A percentile compares a stretch with the other conserved stretches of the same genome.
phyloP scores from a whole-genome alignment of 768 basidiomycete species.

The Clitopilus hobsonii region DNA sequence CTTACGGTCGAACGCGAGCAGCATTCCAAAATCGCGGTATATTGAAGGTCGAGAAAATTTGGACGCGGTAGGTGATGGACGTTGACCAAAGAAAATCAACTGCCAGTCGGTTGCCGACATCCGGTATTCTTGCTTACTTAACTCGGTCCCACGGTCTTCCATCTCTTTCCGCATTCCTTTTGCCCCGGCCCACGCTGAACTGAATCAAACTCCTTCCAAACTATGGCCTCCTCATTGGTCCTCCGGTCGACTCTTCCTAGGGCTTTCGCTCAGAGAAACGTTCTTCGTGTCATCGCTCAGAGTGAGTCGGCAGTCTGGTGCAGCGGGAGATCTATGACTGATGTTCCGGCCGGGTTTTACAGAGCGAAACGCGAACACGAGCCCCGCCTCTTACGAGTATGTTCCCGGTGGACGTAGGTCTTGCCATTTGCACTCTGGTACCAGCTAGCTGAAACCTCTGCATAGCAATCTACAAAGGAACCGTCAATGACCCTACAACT shows the following conservation, averaged over 20 bases:
- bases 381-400: conserved; percentile 31
- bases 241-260: conserved; percentile 45
- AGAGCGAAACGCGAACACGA: conserved; percentile 35
- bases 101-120: background rate
- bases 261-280: conserved; percentile 37
- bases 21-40: background rate
- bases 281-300: conserved; percentile 34
- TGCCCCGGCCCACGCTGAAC: background rate
- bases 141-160: background rate
- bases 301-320: conserved; percentile 26
- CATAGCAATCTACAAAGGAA: conserved; percentile 81
- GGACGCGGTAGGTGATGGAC: background rate
- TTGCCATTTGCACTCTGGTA: background rate
- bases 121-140: background rate
- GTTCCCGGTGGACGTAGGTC: conserved; percentile 63
- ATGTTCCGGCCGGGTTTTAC: conserved; percentile 10
- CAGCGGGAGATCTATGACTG: conserved; percentile 2
- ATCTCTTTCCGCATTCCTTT: background rate
- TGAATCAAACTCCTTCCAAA: background rate
- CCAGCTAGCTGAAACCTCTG: background rate
- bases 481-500: conserved; percentile 90
- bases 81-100: background rate
- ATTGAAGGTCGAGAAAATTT: background rate
- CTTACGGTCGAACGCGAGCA: background rate
- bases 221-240: conserved; percentile 46